Base-by-base conservation (phyloP, 2,329 filamentous ascomycete species). In the Gaeumannomyces sp. region DNA sequence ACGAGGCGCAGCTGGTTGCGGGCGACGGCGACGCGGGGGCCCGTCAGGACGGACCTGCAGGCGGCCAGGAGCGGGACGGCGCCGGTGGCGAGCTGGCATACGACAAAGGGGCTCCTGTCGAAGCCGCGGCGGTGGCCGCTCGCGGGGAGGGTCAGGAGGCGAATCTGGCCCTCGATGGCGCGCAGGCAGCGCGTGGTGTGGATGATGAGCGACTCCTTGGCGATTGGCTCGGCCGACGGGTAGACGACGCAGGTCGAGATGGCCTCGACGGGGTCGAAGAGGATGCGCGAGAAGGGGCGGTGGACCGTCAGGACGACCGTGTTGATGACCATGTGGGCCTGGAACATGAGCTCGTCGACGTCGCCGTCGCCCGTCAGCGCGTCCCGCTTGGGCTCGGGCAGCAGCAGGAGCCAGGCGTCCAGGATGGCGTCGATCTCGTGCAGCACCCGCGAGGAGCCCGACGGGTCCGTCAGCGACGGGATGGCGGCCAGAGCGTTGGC, bases 1-100 rank as follows among this genome's bases (percentile, higher is more conserved):
- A 68, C 76, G 70, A 79, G 72, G 6, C 77, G 74, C 28, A 80
- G 77, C 67, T 80, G 77, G 29, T 76, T 73, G 65, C 78, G 70
- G n/a, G 76, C 76, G 1, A 76, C 70, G 1, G 71, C 67, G 6
- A 79, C 67, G 22, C 76, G 70, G 31, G 70, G 69, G 0, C 72
- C 74, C 10, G 69, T 70, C n/a, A 79, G 66, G 28, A 76, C 64
- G 63, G 71, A 75, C 19, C 70, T 73, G 66, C 77, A 79, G 2
- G 77, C 77, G 0, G 78, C 77, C 4, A 75, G 68, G 3, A 75
- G 69, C 2, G 74, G 69, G 2, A 79, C 68, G 0, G 73, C 76
- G 0, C 75, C 78, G 25, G 75, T 73, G 57, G 72, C 77, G 16
- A 78, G 66, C 76, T 79, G 79, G 69, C 78, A 80, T 0, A 74